phyloP scores from a whole-genome alignment of 495 filamentous ascomycete species.

The Penicillium tannophilum region DNA sequence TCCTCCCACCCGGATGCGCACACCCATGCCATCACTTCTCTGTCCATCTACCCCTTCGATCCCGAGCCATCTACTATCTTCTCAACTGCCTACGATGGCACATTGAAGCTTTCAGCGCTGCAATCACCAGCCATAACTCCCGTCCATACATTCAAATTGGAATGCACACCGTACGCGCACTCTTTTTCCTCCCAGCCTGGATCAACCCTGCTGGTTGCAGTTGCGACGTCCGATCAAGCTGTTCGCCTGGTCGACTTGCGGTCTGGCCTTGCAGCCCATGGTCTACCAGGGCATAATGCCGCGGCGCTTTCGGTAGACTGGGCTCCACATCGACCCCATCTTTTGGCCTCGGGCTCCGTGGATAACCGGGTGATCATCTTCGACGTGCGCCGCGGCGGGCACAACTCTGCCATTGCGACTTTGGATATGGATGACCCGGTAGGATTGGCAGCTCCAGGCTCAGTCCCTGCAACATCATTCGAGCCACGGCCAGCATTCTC shows the following conservation, averaged over 20 bases:
- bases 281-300: conserved; percentile 71
- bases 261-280: conserved; percentile 74
- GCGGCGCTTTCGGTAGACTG: conserved; percentile 74
- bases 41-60: conserved; percentile 87
- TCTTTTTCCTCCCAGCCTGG: conserved; percentile 70
- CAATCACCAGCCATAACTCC: conserved; percentile 49
- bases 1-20: conserved; percentile 55
- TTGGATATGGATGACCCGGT: conserved; percentile 82
- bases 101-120: conserved; percentile 76
- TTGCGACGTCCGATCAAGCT: conserved; percentile 76
- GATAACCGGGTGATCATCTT: conserved; percentile 83
- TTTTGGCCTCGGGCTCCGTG: conserved; percentile 74
- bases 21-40: conserved; percentile 77
- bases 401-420: conserved; percentile 62
- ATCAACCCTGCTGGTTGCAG: conserved; percentile 75
- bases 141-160: conserved; percentile 68
- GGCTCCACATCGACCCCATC: conserved; percentile 75
- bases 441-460: conserved; percentile 47
- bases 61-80: conserved; percentile 72
- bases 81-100: conserved; percentile 81
- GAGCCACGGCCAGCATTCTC: conserved; percentile 49
- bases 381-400: conserved; percentile 74
- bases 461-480: conserved; percentile 25
- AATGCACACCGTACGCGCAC: conserved; percentile 73
- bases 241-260: conserved; percentile 82